Evolutionary conservation across 225 moss, liverwort and hornwort genomes (phyloP).

Genomic region (Takakia lepidozioides): DNA sequence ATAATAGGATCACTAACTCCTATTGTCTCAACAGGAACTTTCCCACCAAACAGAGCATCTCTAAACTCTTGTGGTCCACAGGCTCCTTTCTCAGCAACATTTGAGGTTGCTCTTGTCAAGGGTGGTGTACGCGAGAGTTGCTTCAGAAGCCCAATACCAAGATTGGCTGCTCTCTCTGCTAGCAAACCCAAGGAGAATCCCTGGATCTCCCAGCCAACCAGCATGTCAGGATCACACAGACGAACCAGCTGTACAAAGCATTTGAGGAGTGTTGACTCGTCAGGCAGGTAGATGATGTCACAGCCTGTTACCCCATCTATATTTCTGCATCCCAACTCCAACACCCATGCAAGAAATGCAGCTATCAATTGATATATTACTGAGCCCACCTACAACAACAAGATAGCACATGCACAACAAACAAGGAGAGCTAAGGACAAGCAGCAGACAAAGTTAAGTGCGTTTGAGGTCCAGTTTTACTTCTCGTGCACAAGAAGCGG

Average conservation of each 20-base stretch:
- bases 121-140: slow-evolving; percentile 86
- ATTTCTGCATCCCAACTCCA: slow-evolving; percentile 38
- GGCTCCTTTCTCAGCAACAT: slow-evolving; percentile 10
- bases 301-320: slow-evolving; percentile 66
- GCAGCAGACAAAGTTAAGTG: too few relatives aligned
- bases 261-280: slow-evolving; percentile 64
- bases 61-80: slow-evolving; percentile 39
- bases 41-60: slow-evolving; percentile 49
- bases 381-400: too few relatives aligned
- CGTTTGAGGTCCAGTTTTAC: too few relatives aligned
- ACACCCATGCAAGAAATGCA: too few relatives aligned
- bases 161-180: slow-evolving; percentile 86
- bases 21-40: slow-evolving; percentile 47
- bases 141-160: slow-evolving; percentile 77
- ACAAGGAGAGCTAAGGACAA: too few relatives aligned
- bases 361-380: too few relatives aligned
- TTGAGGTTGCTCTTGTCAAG: slow-evolving; percentile 12
- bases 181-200: slow-evolving; percentile 84
- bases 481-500: too few relatives aligned
- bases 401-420: too few relatives aligned
- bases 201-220: slow-evolving; percentile 96
- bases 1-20: slow-evolving; percentile 65
- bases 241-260: slow-evolving; percentile 82
- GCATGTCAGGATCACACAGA: slow-evolving; percentile 83
- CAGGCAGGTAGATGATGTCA: slow-evolving; percentile 62